Conservation (phyloP, 2,329 filamentous ascomycete species). For the Epichloe brachyelytri region DNA sequence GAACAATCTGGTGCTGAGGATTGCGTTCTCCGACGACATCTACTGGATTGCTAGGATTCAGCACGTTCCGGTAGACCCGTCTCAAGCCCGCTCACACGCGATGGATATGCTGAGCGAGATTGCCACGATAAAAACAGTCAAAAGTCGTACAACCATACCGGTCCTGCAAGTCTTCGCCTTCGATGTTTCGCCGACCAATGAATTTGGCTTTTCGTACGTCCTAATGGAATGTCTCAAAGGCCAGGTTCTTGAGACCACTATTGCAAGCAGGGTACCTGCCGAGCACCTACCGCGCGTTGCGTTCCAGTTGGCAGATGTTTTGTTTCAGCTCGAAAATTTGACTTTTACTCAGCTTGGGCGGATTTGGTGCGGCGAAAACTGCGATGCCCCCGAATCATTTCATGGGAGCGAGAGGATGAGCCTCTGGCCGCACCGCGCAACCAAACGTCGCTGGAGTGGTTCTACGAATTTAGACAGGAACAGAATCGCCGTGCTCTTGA, state of each 20-base stretch:
- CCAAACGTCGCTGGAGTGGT: conserved; percentile 7
- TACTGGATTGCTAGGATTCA: conserved; percentile 6
- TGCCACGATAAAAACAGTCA: conserved; percentile 4
- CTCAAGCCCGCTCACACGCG: conserved; percentile 1
- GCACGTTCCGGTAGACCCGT: not conserved
- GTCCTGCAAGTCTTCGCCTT: conserved; percentile 2
- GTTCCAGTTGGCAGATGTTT: conserved; percentile 2
- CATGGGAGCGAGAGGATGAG: not conserved
- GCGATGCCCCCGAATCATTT: conserved; percentile 7
- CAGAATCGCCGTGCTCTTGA: conserved; percentile 2
- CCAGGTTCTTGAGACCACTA: conserved; percentile 1
- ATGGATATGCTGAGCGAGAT: conserved; percentile 7
- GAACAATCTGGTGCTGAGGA: conserved; percentile 5
- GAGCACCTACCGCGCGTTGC: not conserved
- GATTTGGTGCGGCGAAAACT: conserved; percentile 6
- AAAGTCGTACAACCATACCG: conserved; percentile 4
- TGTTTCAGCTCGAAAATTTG: conserved; percentile 6
- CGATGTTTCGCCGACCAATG: conserved; percentile 3
- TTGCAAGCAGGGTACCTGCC: not conserved
- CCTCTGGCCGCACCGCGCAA: not conserved
- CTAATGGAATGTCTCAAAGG: conserved; percentile 5
- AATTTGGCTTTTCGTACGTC: conserved; percentile 6
- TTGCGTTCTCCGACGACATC: conserved; percentile 4
- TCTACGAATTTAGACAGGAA: conserved; percentile 2
- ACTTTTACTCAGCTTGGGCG: conserved; percentile 4